These are phyloP conservation scores for Zea mays DNA, from an alignment of 176 grass and related monocot genomes.

Conservation along the genomic window DNA sequence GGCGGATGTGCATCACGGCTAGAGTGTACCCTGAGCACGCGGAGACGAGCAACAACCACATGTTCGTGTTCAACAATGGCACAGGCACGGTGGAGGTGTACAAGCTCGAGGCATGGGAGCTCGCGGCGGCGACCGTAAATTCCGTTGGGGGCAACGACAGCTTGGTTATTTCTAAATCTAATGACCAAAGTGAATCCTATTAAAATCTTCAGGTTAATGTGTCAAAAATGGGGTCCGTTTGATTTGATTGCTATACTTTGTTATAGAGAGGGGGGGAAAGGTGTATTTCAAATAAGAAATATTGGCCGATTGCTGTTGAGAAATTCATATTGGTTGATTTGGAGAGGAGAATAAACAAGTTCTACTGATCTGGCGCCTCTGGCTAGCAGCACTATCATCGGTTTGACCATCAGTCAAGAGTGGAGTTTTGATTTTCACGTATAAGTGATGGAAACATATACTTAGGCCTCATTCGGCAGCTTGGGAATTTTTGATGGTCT, in stretches of 20 bases:
- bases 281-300: neutral
- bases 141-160: neutral
- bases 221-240: neutral
- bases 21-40: conserved; percentile 66
- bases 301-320: too few species aligned
- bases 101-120: conserved; percentile 65
- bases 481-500: too few species aligned
- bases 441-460: too few species aligned
- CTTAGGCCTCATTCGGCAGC: too few species aligned
- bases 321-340: neutral
- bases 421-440: too few species aligned
- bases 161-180: neutral
- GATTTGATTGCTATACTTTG: neutral
- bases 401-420: too few species aligned
- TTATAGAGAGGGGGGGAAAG: neutral
- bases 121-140: conserved; percentile 46
- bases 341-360: too few species aligned
- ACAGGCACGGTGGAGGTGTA: conserved; percentile 38
- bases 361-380: too few species aligned
- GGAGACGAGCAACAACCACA: conserved; percentile 14
- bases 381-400: too few species aligned
- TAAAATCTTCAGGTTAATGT: neutral
- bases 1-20: conserved; percentile 60
- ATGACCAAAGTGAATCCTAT: neutral
- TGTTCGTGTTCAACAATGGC: conserved; percentile 72